phyloP scores from a whole-genome alignment of 2,329 filamentous ascomycete species.

The Claviceps capensis region DNA sequence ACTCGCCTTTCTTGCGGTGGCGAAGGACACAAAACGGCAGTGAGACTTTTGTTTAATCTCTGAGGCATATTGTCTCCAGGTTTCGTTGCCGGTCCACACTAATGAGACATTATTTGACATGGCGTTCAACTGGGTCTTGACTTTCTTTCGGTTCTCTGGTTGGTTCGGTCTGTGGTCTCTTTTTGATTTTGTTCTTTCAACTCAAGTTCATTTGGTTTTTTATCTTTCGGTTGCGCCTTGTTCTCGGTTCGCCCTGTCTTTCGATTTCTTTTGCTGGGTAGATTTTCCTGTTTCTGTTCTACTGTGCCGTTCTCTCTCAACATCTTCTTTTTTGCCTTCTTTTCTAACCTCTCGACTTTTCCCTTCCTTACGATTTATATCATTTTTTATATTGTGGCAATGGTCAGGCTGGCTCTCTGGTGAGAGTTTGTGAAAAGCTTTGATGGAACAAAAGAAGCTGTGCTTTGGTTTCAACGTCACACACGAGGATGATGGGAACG shows the following conservation, averaged over 20 bases:
- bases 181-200: too few species aligned
- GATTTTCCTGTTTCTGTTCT: too few species aligned
- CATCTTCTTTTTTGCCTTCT: too few species aligned
- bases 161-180: too few species aligned
- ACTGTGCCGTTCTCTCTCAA: too few species aligned
- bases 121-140: slow-evolving; percentile 21
- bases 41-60: neutral
- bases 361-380: slow-evolving; percentile 17
- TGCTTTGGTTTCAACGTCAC: slow-evolving; percentile 10
- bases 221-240: too few species aligned
- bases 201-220: too few species aligned
- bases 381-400: slow-evolving; percentile 19
- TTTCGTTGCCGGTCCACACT: neutral
- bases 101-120: slow-evolving; percentile 21
- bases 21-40: slow-evolving; percentile 1
- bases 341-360: neutral
- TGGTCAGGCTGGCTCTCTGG: slow-evolving; percentile 22
- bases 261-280: too few species aligned
- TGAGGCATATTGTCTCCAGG: slow-evolving; percentile 10
- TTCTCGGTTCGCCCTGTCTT: too few species aligned
- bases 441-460: slow-evolving; percentile 14
- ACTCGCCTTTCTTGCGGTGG: neutral
- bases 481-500: neutral
- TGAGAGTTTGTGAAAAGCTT: slow-evolving; percentile 13
- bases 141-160: neutral